A percentile compares a stretch with the other conserved stretches of the same genome.
These are phyloP conservation scores for Botrytis aclada DNA, from an alignment of 2,329 filamentous ascomycete species.

Conservation along the genomic window DNA sequence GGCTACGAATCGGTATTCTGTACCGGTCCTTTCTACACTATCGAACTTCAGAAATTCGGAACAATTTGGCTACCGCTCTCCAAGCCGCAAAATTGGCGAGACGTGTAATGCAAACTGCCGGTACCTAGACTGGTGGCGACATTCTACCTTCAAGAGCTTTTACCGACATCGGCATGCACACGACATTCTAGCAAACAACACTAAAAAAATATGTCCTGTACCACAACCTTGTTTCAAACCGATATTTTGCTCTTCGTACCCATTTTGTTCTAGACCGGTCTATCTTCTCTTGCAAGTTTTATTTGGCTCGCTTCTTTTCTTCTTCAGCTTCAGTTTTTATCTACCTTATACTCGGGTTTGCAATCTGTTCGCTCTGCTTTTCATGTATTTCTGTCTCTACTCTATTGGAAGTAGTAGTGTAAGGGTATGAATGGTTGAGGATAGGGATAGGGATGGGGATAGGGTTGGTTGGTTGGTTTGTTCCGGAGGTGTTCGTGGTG, in stretches of 20 bases:
- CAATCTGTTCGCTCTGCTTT: neutral
- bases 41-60: neutral
- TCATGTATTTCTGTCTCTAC: neutral
- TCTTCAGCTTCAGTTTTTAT: neutral
- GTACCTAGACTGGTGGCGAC: neutral
- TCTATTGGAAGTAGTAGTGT: neutral
- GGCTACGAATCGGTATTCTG: neutral
- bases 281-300: neutral
- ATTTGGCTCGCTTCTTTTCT: neutral
- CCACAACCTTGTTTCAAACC: neutral
- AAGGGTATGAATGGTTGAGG: neutral
- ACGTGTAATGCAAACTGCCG: neutral
- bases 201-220: neutral
- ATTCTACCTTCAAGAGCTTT: neutral
- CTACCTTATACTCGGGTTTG: neutral
- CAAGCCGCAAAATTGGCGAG: neutral
- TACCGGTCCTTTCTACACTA: neutral
- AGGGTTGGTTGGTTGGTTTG: neutral
- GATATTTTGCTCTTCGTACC: neutral
- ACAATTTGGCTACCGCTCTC: neutral
- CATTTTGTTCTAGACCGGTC: neutral
- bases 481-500: slow-evolving; percentile 1
- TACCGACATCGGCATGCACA: neutral
- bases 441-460: neutral
- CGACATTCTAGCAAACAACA: neutral